Base-by-base conservation (phyloP, 345 rosid species). In the Sapria himalayana region DNA sequence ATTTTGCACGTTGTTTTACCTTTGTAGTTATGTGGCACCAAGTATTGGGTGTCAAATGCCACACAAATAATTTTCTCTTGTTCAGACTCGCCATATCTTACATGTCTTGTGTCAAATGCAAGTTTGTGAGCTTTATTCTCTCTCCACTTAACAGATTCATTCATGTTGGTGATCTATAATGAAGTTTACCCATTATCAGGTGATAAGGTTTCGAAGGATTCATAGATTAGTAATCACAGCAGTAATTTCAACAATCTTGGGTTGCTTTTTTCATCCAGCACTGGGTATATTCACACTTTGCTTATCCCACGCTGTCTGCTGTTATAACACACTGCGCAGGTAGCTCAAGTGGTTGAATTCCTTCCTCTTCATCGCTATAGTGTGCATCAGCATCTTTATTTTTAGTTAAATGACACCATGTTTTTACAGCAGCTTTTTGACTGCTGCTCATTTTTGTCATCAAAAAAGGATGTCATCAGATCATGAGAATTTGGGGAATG, bases 251-350 rank as follows among this genome's bases (percentile, higher is more conserved):
- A 63, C 72, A 64, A 46, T 57, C 43, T 60, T 82, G 61, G 85
- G 65, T 31, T 64, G 72, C 61, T 58, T 79, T 42, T 71, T 89
- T 51, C 98, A 82, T 63, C 95, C 95, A 4, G 86, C 93, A 3
- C 60, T 89, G 66, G 93, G 95, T 59, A 67, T 89, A 43, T 64
- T 69, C 43, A 53, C 71, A 46, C 76, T 79, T 50, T 59, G 77
- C 8, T 58, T 59, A 20, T 66, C 63, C 50, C 84, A 82, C 62
- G 81, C 67, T 39, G 46, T 71, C 15, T 63, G 79, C 62, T 82
- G 86, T 63, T 86, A 89, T 62, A 58, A 43, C 58, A 72, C 93
- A 20, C 50, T 89, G 54, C 79, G 73, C 84, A 72, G 81, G 98
- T 81, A 57, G 44, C 34, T 44, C 38, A 25, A 16, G 34, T n/a